A percentile compares a stretch with the other conserved stretches of the same genome.
phyloP scores from a whole-genome alignment of 257 asterid genomes.

The Misopates orontium region DNA sequence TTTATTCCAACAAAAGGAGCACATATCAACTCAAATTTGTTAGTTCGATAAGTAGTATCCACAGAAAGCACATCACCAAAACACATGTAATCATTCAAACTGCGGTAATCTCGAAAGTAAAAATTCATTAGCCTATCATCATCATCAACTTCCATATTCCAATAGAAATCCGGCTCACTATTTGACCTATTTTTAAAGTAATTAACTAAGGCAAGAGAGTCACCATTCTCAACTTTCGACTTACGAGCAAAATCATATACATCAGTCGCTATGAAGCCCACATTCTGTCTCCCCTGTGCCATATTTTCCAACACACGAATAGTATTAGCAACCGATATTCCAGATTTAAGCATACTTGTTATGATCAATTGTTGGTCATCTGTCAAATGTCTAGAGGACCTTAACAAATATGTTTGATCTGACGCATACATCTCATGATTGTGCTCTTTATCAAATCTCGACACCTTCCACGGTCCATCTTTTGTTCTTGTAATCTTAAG shows the following conservation, averaged over 20 bases:
- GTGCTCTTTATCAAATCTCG: not conserved
- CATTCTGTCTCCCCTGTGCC: not conserved
- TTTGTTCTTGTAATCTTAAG: no score
- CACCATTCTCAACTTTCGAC: not conserved
- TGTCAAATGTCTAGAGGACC: not conserved
- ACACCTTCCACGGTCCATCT: not conserved
- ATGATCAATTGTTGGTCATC: not conserved
- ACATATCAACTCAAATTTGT: no score
- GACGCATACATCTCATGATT: not conserved
- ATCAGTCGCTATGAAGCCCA: not conserved
- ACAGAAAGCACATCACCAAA: not conserved
- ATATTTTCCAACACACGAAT: not conserved
- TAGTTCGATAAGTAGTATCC: not conserved
- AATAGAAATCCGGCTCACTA: not conserved
- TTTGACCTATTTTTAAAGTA: not conserved
- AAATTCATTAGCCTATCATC: not conserved
- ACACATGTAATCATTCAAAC: not conserved
- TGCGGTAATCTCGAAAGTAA: not conserved
- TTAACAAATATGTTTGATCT: conserved; percentile 3
- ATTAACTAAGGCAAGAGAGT: not conserved
- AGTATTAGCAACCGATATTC: not conserved
- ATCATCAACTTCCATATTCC: conserved; percentile 3
- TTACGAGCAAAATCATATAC: not conserved
- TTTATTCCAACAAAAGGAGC: no score
- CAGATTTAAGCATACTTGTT: no score